These are phyloP conservation scores for Lecanicillium sp. DNA, from an alignment of 2,329 filamentous ascomycete species.

Conservation along the genomic window DNA sequence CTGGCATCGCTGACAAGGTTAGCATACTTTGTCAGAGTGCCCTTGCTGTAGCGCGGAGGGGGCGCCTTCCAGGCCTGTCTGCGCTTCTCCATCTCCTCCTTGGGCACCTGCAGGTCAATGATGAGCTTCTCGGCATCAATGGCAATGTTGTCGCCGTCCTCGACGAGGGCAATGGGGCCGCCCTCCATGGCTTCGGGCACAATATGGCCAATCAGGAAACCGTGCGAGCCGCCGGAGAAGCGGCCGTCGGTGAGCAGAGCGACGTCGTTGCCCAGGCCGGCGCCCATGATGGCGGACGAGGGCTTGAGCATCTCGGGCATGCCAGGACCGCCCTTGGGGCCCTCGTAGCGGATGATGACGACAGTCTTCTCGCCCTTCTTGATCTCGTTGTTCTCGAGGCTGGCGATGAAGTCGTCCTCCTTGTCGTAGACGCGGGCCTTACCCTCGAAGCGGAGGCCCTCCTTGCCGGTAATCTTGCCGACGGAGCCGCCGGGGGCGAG, in stretches of 20 bases:
- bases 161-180: constrained; percentile 75
- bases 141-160: constrained; percentile 70
- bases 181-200: constrained; percentile 82
- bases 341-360: constrained; percentile 86
- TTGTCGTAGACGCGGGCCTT: constrained; percentile 81
- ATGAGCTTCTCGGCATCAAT: constrained; percentile 73
- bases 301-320: constrained; percentile 96
- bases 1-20: constrained; percentile 50
- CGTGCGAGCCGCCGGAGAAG: constrained; percentile 76
- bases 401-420: constrained; percentile 71
- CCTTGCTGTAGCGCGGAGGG: constrained; percentile 48
- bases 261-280: constrained; percentile 68
- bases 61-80: constrained; percentile 56
- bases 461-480: constrained; percentile 94
- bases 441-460: constrained; percentile 75
- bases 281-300: constrained; percentile 88
- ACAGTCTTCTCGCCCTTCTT: constrained; percentile 84
- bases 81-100: constrained; percentile 54
- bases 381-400: constrained; percentile 69
- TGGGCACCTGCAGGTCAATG: constrained; percentile 59
- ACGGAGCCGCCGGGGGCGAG: constrained; percentile 84
- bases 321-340: constrained; percentile 85
- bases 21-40: constrained; percentile 66
- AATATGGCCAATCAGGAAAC: constrained; percentile 82
- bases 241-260: constrained; percentile 68